phyloP scores from a whole-genome alignment of 768 basidiomycete species.

The Pleurotus citrinopileatus region DNA sequence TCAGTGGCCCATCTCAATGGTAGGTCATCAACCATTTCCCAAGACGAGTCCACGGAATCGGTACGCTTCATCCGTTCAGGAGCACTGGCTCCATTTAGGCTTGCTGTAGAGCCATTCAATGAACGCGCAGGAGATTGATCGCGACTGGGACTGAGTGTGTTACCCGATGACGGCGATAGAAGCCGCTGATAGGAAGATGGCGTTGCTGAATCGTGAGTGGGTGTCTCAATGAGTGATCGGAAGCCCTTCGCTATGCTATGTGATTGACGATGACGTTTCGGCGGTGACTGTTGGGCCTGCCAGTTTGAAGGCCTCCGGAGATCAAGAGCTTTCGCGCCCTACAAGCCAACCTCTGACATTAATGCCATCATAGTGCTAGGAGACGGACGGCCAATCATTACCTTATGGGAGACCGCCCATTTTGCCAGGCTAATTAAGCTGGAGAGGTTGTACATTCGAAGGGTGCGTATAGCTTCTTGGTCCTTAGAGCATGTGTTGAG shows the following conservation, averaged over 20 bases:
- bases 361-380: neutral
- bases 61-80: neutral
- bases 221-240: conserved; percentile 50
- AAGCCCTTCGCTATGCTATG: conserved; percentile 57
- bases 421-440: conserved; percentile 74
- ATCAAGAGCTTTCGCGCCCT: conserved; percentile 64
- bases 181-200: conserved; percentile 32
- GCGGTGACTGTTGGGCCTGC: conserved; percentile 47
- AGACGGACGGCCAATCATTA: conserved; percentile 22
- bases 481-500: conserved; percentile 46
- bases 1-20: conserved; percentile 87
- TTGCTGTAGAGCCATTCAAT: conserved; percentile 2
- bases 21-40: conserved; percentile 75
- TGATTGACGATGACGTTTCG: conserved; percentile 49
- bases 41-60: conserved; percentile 44
- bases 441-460: conserved; percentile 83
- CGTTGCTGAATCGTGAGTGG: conserved; percentile 16
- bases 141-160: conserved; percentile 3
- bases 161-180: conserved; percentile 25
- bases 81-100: neutral
- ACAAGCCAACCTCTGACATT: neutral
- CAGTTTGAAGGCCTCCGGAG: conserved; percentile 49
- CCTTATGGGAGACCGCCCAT: conserved; percentile 71
- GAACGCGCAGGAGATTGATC: neutral
- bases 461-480: conserved; percentile 47